Evolutionary conservation across 2,329 filamentous ascomycete genomes (phyloP), one percentile per base, ranked within the genome.

Genomic region (Magnaporthiopsis poae): DNA sequence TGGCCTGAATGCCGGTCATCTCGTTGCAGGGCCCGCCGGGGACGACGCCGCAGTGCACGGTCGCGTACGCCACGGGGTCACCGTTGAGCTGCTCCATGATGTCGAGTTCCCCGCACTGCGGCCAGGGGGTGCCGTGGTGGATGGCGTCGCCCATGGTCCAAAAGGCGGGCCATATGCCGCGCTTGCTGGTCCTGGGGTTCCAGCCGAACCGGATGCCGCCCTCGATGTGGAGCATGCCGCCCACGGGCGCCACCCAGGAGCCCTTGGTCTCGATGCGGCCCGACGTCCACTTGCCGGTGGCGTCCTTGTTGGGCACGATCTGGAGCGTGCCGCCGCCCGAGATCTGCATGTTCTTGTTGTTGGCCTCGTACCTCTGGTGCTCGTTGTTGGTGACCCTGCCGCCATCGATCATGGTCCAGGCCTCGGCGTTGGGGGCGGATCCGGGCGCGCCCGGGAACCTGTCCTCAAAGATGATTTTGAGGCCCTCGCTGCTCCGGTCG

Each of bases 81-180:
- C 82, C 83, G 71, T 83, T 80, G 69, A 84, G 74, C 36, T 79
- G 79, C 75, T 85, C 83, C 70, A 84, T 76, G 68, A 84, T 79
- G 70, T 85, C 83, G 59, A 85, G 73, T 74, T 85, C 83, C 64
- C 83, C 83, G 46, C 78, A 80, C 0, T 67, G 64, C 0, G 83
- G 83, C 83, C 83, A 85, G 21, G 70, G 46, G 3, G 74, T 77
- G 1, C 80, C 80, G 39, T 77, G 73, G 7, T 81, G 77, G 59
- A 79, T 73, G 5, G 77, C 73, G 64, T 83, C 77, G 8, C 82
- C 82, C 11, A 85, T 75, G 27, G 82, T 75, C 83, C 83, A 85
- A 70, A 84, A 85, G 0, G 83, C 82, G 0, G 82, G 83, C 83
- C 82, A 85, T 60, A 84, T 76, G 7, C 82, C 83, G 69, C 83